phyloP scores from a whole-genome alignment of 768 basidiomycete species.

The Rhodosporidiobolus odoratus region DNA sequence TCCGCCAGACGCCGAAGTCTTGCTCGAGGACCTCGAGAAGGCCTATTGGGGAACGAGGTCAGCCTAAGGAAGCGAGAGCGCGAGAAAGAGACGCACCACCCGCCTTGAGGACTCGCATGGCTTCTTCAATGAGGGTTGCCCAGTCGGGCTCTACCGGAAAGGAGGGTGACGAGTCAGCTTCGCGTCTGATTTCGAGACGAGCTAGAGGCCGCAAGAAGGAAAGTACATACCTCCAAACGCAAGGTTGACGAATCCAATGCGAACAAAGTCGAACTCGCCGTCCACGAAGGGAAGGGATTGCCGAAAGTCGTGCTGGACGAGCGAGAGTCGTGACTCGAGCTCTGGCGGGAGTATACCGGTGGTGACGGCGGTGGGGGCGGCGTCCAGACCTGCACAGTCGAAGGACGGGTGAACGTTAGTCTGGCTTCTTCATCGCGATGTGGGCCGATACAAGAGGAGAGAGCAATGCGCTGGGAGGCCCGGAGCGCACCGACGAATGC shows the following conservation, averaged over 20 bases:
- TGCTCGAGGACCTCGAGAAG: conserved; percentile 19
- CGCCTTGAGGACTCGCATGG: conserved; percentile 1
- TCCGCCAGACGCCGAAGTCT: not conserved
- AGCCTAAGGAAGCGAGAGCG: not conserved
- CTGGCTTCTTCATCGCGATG: no score
- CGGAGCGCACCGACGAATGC: conserved; percentile 12
- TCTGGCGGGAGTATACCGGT: not conserved
- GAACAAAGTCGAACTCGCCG: conserved; percentile 21
- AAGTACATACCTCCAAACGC: no score
- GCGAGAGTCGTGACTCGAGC: not conserved
- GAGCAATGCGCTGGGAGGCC: not conserved
- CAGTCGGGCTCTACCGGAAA: conserved; percentile 11
- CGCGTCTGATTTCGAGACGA: no score
- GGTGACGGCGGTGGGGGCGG: not conserved
- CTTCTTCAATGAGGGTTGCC: conserved; percentile 2
- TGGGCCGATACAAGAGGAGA: not conserved
- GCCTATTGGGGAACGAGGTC: not conserved
- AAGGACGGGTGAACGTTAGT: not conserved
- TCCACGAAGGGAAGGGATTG: conserved; percentile 8
- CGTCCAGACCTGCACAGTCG: conserved; percentile 12
- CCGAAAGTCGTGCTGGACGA: conserved; percentile 12
- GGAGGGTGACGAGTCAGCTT: not conserved
- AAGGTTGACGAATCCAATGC: not conserved
- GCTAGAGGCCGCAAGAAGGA: no score
- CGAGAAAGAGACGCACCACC: conserved; percentile 3